Evolutionary conservation across 768 basidiomycete species (phyloP).

Genomic region (Trametes coccinea): DNA sequence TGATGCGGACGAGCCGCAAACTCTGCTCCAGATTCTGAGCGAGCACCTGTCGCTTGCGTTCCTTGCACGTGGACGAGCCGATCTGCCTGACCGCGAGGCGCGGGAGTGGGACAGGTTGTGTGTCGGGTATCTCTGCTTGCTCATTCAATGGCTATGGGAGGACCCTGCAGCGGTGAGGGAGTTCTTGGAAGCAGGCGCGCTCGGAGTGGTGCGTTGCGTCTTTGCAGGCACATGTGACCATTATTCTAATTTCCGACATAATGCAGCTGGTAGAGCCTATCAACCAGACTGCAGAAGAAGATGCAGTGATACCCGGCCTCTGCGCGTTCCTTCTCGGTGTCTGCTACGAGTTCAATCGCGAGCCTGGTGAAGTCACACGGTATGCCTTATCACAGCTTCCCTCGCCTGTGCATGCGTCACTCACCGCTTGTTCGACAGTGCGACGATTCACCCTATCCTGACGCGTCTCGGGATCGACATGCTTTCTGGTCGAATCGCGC

Average conservation of each 20-base stretch:
- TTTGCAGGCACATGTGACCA: background rate
- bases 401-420: background rate
- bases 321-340: conserved; percentile 90
- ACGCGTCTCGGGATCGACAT: conserved; percentile 88
- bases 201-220: conserved; percentile 66
- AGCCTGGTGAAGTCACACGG: conserved; percentile 96
- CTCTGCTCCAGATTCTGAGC: conserved; percentile 78
- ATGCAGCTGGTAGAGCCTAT: conserved; percentile 89
- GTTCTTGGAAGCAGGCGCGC: conserved; percentile 86
- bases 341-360: conserved; percentile 95
- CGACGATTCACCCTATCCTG: conserved; percentile 87
- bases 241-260: background rate
- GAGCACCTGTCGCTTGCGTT: conserved; percentile 90
- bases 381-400: conserved; percentile 34
- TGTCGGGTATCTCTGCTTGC: conserved; percentile 78
- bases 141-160: conserved; percentile 97
- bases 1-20: conserved; percentile 59
- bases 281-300: conserved; percentile 84
- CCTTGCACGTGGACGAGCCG: conserved; percentile 68
- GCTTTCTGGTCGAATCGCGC: conserved; percentile 81
- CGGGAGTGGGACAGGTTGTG: conserved; percentile 91
- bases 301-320: conserved; percentile 84
- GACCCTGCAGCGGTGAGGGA: conserved; percentile 85
- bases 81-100: conserved; percentile 67
- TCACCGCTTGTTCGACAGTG: conserved; percentile 40